Base-by-base conservation (phyloP, 306 rosid species). In the Ziziphus jujuba region DNA sequence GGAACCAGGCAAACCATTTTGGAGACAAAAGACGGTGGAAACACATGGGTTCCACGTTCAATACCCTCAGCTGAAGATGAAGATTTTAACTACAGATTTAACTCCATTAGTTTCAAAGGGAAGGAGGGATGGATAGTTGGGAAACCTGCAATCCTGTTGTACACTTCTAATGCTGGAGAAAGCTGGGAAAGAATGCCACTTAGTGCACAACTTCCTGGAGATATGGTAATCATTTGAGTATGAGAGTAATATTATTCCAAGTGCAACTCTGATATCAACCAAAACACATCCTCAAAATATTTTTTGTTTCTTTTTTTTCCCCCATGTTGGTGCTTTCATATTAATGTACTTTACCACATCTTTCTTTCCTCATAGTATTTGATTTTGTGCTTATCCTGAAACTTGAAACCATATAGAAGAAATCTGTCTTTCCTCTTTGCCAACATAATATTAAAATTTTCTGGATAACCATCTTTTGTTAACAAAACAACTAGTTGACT, bases 71-170 rank as follows among this genome's bases (percentile, higher is more conserved):
- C 98, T 2, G 98, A 93, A 74, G 98, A 93, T 5, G 98, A 93
- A 70, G 98, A 93, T 71, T 93, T 93, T 50, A 93, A 93, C 78
- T 93, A 90, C 67, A 84, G 98, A 56, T 93, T 93, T 73, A 93
- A 93, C 73, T 59, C 96, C 38, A 90, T 93, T 57, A 93, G 96
- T 85, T 93, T 93, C 76, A 80, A 81, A 75, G 98, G 98, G 67
- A 88, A 84, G 64, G 98, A 93, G 72, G 97, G 98, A 5, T 93
- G 98, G 96, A 93, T 93, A 28, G 93, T 93, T 12, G 98, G 98
- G 10, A 90, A 93, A 22, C 98, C 98, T 63, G 84, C 96, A 21
- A 90, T 93, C 72, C 84, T 93, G 11, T 70, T 93, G 82, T 80
- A 89, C 81, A 93, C 98, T 66, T 73, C 90, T 52, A 87, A 93